These are phyloP conservation scores for Lepidium sativum DNA, from an alignment of 345 rosid species.

Conservation along the genomic window DNA sequence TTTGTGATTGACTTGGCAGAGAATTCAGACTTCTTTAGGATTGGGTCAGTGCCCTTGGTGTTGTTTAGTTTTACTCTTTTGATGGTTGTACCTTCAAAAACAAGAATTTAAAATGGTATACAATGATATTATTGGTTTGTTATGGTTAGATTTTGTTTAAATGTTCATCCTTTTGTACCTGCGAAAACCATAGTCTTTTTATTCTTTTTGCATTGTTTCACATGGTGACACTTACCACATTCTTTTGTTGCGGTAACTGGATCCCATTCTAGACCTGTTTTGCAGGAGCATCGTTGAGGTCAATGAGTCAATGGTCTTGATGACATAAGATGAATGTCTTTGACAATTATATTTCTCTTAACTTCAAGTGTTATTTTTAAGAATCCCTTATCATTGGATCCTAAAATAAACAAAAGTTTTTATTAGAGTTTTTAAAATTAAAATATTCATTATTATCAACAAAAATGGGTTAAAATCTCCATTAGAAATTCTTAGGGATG, in stretches of 20 bases:
- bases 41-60: slow-evolving; percentile 43
- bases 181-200: slow-evolving; percentile 37
- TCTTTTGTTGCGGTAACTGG: slow-evolving; percentile 26
- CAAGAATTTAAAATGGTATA: background rate
- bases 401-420: no score
- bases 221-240: slow-evolving; percentile 34
- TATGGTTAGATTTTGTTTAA: background rate
- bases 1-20: slow-evolving; percentile 56
- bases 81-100: slow-evolving; percentile 38
- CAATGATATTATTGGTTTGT: background rate
- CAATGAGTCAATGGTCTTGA: no score
- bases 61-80: slow-evolving; percentile 50
- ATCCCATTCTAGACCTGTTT: slow-evolving; percentile 48
- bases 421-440: no score
- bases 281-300: slow-evolving; percentile 45
- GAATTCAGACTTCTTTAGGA: slow-evolving; percentile 56
- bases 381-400: no score
- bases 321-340: no score
- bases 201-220: slow-evolving; percentile 38
- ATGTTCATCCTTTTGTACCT: slow-evolving; percentile 23
- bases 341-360: no score
- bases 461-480: no score
- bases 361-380: no score
- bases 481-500: no score
- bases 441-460: no score